Conservation (phyloP, 139 green algal genomes). For the Tetradesmus obliquus region DNA sequence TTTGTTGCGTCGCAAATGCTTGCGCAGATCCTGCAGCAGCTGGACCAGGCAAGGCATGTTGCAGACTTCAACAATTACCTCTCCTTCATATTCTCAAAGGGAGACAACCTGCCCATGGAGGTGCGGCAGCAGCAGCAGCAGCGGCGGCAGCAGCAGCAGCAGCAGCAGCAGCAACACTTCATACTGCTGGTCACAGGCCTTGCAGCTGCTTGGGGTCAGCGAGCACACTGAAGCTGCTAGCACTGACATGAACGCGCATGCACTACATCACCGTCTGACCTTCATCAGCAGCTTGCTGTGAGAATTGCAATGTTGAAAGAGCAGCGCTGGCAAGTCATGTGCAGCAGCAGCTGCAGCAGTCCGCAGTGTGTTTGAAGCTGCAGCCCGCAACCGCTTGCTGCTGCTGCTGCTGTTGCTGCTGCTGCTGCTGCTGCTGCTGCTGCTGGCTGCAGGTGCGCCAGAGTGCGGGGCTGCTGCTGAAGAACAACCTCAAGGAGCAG, state of each 20-base stretch:
- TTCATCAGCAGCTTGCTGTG: background rate
- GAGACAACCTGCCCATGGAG: slow-evolving; percentile 76
- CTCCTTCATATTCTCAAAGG: slow-evolving; percentile 86
- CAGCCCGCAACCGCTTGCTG: background rate
- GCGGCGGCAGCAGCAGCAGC: background rate
- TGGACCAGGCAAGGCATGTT: slow-evolving; percentile 80
- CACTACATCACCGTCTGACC: background rate
- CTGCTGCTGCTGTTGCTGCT: background rate
- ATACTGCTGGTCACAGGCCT: background rate
- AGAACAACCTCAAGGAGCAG: slow-evolving; percentile 93
- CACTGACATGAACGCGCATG: background rate
- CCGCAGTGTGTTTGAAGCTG: background rate
- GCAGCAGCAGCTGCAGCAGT: too few species aligned
- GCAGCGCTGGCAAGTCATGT: too few species aligned
- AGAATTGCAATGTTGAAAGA: background rate
- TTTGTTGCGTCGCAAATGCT: background rate
- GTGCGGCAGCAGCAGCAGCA: slow-evolving; percentile 52
- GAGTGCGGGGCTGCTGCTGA: slow-evolving; percentile 93
- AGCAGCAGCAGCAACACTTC: background rate
- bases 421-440: background rate
- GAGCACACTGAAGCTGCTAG: background rate
- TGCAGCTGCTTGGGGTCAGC: background rate
- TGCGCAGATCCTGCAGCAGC: slow-evolving; percentile 85
- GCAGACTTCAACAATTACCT: slow-evolving; percentile 98
- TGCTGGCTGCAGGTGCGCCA: slow-evolving; percentile 82